Conservation (phyloP, 1,284 basidiomycete species). For the Nidula niveotomentosa region DNA sequence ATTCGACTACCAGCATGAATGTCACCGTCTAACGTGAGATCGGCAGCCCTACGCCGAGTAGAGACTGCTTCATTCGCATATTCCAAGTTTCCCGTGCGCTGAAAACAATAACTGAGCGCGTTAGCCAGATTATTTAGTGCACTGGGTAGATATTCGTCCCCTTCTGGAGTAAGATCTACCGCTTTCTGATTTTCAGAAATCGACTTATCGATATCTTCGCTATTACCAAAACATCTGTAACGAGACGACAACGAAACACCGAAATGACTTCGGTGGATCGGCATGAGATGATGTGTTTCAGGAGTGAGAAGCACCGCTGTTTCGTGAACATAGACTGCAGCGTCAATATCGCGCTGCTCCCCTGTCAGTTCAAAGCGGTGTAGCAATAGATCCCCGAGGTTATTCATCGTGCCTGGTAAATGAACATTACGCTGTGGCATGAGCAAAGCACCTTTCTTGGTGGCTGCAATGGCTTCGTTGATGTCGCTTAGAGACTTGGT, state of each 20-base stretch:
- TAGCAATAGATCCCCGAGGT: not conserved
- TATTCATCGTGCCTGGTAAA: not conserved
- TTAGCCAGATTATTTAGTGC: not conserved
- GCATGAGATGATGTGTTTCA: too few species aligned
- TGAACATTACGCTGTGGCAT: not conserved
- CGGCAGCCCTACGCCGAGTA: conserved; percentile 1
- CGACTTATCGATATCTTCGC: not conserved
- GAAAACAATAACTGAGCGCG: not conserved
- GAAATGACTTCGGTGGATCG: too few species aligned
- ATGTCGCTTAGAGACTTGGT: not conserved
- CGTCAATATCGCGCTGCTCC: not conserved
- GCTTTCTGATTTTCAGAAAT: not conserved
- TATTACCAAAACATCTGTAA: not conserved
- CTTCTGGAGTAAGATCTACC: not conserved
- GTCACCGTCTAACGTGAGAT: not conserved
- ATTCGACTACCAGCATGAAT: not conserved
- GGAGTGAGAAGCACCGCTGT: too few species aligned
- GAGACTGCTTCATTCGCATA: not conserved
- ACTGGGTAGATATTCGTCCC: not conserved
- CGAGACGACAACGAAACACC: too few species aligned
- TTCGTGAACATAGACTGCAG: too few species aligned
- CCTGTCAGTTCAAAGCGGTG: not conserved
- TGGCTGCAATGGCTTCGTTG: not conserved
- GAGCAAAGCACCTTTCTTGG: not conserved
- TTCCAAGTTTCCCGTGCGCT: not conserved